Evolutionary conservation across 257 asterid species (phyloP).

Genomic region (Cordia subcordata): DNA sequence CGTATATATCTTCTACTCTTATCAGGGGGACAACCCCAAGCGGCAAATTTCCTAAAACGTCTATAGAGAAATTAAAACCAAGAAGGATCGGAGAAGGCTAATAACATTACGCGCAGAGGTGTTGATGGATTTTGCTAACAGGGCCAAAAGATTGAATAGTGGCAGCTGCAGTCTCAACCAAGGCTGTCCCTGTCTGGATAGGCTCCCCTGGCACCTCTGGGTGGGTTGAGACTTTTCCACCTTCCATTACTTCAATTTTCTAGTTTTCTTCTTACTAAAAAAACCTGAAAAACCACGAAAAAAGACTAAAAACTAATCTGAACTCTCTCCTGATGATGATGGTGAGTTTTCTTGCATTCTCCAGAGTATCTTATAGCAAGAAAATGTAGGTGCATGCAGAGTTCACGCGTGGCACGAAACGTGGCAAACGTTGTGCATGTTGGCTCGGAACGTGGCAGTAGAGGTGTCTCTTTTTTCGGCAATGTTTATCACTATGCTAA

Average conservation of each 20-base stretch:
- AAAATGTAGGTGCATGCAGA: constrained; percentile 24
- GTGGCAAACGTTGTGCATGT: constrained; percentile 11
- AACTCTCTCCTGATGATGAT: too few species aligned
- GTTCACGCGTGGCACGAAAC: constrained; percentile 33
- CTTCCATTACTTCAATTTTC: constrained; percentile 40
- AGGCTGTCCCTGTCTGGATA: constrained; percentile 48
- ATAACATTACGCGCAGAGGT: constrained; percentile 80
- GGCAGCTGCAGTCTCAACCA: constrained; percentile 75
- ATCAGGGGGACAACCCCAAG: too few species aligned
- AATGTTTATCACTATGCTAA: not conserved
- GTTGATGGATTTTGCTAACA: constrained; percentile 82
- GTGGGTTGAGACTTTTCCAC: constrained; percentile 38
- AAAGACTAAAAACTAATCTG: not conserved
- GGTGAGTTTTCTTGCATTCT: too few species aligned
- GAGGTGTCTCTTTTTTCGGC: not conserved
- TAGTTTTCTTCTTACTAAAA: too few species aligned
- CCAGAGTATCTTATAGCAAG: not conserved
- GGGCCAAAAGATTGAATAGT: constrained; percentile 81
- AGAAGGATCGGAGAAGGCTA: not conserved
- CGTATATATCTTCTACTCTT: too few species aligned
- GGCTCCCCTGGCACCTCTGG: constrained; percentile 81
- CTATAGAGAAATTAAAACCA: not conserved
- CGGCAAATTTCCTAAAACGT: too few species aligned
- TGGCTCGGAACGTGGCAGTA: constrained; percentile 13
- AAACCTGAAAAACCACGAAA: too few species aligned